Conservation (phyloP, 1,284 basidiomycete genomes). For the Cystobasidium sp. region DNA sequence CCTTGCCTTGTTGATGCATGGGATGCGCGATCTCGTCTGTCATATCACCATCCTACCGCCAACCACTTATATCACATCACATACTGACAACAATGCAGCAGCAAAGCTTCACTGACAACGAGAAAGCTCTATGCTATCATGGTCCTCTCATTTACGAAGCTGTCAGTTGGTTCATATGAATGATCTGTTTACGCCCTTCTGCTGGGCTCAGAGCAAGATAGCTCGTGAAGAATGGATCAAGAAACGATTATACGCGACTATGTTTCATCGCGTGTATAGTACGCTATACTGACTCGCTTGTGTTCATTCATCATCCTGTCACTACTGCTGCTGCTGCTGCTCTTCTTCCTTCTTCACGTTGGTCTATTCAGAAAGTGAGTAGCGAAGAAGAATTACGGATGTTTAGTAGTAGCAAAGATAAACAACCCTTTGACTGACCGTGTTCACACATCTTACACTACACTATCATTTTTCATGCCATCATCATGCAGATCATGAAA, state of each 20-base stretch:
- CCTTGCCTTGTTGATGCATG: neutral
- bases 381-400: too few relatives aligned
- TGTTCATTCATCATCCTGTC: neutral
- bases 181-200: neutral
- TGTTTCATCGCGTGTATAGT: neutral
- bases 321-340: neutral
- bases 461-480: neutral
- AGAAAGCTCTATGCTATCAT: slow-evolving; percentile 90
- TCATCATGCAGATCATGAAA: slow-evolving; percentile 68
- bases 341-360: neutral
- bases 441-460: neutral
- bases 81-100: slow-evolving; percentile 29
- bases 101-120: slow-evolving; percentile 59
- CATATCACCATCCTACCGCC: neutral
- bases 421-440: neutral
- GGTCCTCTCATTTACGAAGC: slow-evolving; percentile 91
- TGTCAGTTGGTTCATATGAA: slow-evolving; percentile 22
- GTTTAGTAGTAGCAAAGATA: neutral
- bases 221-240: neutral
- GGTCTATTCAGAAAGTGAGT: slow-evolving; percentile 12
- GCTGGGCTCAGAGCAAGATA: neutral
- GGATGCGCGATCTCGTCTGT: neutral
- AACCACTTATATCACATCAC: neutral
- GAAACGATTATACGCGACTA: neutral
- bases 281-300: slow-evolving; percentile 5